Evolutionary conservation across 495 filamentous ascomycete species (phyloP), one percentile per base, ranked within the genome.

Genomic region (Cetradonia linearis): DNA sequence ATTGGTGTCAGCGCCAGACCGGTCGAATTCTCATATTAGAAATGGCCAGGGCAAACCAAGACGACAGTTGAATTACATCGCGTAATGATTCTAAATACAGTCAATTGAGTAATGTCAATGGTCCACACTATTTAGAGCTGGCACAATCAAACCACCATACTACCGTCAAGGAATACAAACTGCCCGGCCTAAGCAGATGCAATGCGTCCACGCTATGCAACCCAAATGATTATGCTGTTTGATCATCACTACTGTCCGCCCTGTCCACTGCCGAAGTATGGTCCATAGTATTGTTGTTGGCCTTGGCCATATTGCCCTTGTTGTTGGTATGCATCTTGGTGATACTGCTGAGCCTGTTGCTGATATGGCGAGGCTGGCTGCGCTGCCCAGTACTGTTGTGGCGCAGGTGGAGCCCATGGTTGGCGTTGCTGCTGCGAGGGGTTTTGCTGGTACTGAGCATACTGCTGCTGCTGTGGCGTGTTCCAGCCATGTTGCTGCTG

Each of bases 281-380:
- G 55, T 13, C 61, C 61, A 62, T 68, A 33, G 30, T 71, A 60
- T 23, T 71, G 70, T 34, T 69, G 66, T 34, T 58, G 69, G 56
- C 56, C 74, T 66, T 63, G 67, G 34, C 44, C 55, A 34, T 64
- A 58, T 18, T 55, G 25, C 7, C 47, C 44, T 38, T 68, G 62
- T 28, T 68, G 62, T 36, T 72, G 72, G 31, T 66, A 64, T 18
- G 72, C 65, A 10, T 63, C 63, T 49, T 78, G 77, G 33, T 60
- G 52, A 25, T 58, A 61, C 10, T 58, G 53, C 42, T 31, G 57
- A 37, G n/a, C 62, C 56, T 64, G 64, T 36, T 62, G 66, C 47
- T 50, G 58, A 60, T 65, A 55, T 3, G 66, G 57, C 20, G 58
- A 50, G 20, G 31, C 16, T 40, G 47, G 44, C 49, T 61, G 64